phyloP scores from a whole-genome alignment of 331 rosid genomes.

The Erythrophleum ivorense region DNA sequence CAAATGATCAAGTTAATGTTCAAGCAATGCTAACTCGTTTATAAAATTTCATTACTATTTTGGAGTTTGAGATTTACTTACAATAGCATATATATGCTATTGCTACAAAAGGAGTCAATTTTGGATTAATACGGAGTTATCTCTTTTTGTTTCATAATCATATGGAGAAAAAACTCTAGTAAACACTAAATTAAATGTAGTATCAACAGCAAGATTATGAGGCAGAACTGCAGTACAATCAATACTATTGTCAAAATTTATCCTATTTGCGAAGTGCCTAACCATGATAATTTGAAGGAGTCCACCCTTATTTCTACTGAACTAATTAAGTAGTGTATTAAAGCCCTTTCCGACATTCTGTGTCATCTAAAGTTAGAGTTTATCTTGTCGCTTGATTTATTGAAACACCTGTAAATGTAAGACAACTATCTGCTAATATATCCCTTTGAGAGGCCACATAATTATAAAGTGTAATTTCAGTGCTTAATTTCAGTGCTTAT shows the following conservation, averaged over 20 bases:
- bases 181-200: background rate
- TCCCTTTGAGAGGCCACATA: background rate
- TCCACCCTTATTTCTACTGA: background rate
- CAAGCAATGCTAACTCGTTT: background rate
- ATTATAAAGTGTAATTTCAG: background rate
- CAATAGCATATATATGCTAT: background rate
- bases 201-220: background rate
- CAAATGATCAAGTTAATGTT: constrained; percentile 66
- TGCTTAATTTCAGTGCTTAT: constrained; percentile 24
- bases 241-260: background rate
- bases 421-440: background rate
- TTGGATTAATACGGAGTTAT: background rate
- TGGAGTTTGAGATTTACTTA: background rate
- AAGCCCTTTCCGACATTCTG: background rate
- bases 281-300: background rate
- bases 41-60: background rate
- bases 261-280: background rate
- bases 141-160: background rate
- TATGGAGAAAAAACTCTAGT: background rate
- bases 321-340: background rate
- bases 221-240: background rate
- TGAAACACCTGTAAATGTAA: background rate
- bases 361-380: constrained; percentile 3
- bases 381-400: background rate
- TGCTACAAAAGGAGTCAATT: background rate